Conservation (phyloP, 768 basidiomycete genomes). For the Pleurotus salmoneostramineus region DNA sequence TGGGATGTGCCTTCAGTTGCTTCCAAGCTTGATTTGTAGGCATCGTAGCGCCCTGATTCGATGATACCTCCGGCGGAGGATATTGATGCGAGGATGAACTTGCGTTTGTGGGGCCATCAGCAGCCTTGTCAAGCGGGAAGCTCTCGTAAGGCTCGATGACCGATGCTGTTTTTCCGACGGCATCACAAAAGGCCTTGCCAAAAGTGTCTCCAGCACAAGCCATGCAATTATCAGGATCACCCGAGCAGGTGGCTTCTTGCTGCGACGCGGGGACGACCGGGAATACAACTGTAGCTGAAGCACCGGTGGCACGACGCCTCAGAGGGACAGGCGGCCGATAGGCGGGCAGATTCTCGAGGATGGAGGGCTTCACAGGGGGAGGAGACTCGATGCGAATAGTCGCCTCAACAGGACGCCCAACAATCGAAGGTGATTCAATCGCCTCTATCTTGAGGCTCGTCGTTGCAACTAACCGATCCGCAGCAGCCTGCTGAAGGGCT, state of each 20-base stretch:
- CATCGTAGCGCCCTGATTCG: constrained; percentile 45
- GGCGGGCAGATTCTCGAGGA: constrained; percentile 72
- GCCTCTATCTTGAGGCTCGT: constrained; percentile 18
- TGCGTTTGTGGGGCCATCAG: constrained; percentile 11
- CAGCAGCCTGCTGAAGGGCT: constrained; percentile 39
- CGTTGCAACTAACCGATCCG: constrained; percentile 14
- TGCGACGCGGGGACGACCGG: constrained; percentile 34
- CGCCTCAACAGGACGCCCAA: constrained; percentile 16
- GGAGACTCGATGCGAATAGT: constrained; percentile 19
- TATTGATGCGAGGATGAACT: constrained; percentile 14
- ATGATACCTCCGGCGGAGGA: constrained; percentile 2
- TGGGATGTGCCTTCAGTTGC: constrained; percentile 84
- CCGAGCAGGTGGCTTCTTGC: constrained; percentile 52
- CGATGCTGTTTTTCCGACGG: constrained; percentile 61
- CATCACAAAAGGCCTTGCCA: constrained; percentile 83
- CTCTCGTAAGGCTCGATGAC: constrained; percentile 46
- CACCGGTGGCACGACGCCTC: constrained; percentile 45
- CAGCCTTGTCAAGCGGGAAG: constrained; percentile 39
- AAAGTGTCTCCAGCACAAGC: constrained; percentile 86
- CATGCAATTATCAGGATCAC: constrained; percentile 81
- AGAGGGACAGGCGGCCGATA: constrained; percentile 84
- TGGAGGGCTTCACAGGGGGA: constrained; percentile 39
- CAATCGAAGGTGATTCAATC: constrained; percentile 17
- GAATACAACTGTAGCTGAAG: constrained; percentile 48
- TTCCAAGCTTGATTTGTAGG: constrained; percentile 83